A percentile compares a stretch with the other conserved stretches of the same genome.
Evolutionary conservation across 352 stramenopile genomes (phyloP).

Genomic region (Poterioochromonas sp.): DNA sequence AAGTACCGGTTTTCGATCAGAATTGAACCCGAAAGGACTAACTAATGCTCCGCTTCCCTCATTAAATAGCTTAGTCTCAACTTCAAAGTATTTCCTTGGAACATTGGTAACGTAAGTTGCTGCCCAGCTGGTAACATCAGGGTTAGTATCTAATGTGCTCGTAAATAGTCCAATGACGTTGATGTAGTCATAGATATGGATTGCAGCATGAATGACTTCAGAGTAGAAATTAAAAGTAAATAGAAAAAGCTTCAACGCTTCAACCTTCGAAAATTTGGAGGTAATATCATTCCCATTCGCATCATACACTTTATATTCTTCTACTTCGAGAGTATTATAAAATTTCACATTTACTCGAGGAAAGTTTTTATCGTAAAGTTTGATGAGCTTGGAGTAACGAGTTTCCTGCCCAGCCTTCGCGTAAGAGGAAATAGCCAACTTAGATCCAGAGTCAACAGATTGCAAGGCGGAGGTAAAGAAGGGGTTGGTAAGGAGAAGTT

Average conservation of each 20-base stretch:
- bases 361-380: neutral
- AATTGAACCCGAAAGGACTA: neutral
- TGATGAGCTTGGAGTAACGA: neutral
- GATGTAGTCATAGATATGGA: slow-evolving; percentile 6
- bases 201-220: neutral
- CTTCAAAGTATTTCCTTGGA: neutral
- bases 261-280: neutral
- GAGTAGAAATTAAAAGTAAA: neutral
- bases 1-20: neutral
- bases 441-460: no score
- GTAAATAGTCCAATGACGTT: neutral
- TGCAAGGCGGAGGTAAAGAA: neutral
- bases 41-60: no score
- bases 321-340: neutral
- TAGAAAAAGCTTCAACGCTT: neutral
- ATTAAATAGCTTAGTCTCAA: neutral
- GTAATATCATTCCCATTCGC: neutral
- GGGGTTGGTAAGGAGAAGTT: neutral
- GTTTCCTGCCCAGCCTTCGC: neutral
- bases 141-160: neutral
- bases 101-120: neutral
- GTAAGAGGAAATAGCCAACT: no score
- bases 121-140: neutral
- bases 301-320: neutral
- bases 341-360: neutral